Evolutionary conservation across 192 early-diverging fungal genomes (phyloP), one percentile per base, ranked within the genome.

Genomic region (Backusella tuberculispora): DNA sequence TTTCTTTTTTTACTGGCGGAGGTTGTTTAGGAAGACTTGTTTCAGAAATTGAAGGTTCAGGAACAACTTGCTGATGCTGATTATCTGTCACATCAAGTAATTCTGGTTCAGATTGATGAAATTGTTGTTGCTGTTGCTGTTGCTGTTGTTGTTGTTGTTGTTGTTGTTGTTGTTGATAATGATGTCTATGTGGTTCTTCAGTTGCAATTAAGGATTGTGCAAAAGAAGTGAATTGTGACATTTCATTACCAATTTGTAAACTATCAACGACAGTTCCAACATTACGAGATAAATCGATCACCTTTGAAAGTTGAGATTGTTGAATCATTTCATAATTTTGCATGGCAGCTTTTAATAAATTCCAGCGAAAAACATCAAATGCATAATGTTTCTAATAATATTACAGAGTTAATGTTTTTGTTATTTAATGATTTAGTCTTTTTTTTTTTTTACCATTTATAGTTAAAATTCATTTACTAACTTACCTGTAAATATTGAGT

Each of bases 321-420:
- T 82, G 81, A 40, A 75, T 43, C 6, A 64, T 37, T 37, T 78
- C 81, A 65, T 78, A 82, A 3, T 13, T 15, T 45, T 48, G 64
- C 24, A 78, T 68, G 6, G 38, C 19, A 6, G 69, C 63, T 21
- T 82, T 78, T 4, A 75, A 14, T 5, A 13, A 38, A 24, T 66
- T 48, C 69, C 74, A 76, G 10, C 81, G 68, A 66, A 69, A 19
- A 46, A 76, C 69, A 69, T 82, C 81, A 38, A 78, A 67, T 3
- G 47, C 15, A 53, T 77, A 69, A 29, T 69, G 66, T 69, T 48
- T 47, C 71, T 78, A 38, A 60, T 19, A 46, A n/a, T n/a, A n/a
- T n/a, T n/a, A n/a, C n/a, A n/a, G n/a, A n/a, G n/a, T n/a, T n/a
- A n/a, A n/a, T n/a, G n/a, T n/a, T n/a, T n/a, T n/a, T n/a, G n/a